These are phyloP conservation scores for Ascochyta rabiei DNA, from an alignment of 2,329 filamentous ascomycete genomes.

Conservation along the genomic window DNA sequence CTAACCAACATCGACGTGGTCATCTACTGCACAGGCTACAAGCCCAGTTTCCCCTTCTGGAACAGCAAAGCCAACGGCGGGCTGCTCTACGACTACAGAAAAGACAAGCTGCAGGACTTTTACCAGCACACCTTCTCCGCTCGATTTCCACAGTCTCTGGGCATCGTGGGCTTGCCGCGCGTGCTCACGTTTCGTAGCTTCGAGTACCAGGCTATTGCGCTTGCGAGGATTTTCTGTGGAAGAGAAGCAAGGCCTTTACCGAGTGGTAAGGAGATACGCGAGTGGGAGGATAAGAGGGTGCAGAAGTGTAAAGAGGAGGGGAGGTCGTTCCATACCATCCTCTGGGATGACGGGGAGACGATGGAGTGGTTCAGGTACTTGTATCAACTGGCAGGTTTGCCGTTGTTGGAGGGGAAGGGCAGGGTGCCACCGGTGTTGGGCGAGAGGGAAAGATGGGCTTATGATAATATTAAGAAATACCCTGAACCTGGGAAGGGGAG, in stretches of 20 bases:
- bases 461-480: slow-evolving; percentile 46
- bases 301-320: slow-evolving; percentile 37
- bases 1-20: slow-evolving; percentile 34
- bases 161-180: slow-evolving; percentile 59
- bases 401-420: slow-evolving; percentile 53
- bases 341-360: slow-evolving; percentile 61
- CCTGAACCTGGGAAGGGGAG: slow-evolving; percentile 19
- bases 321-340: slow-evolving; percentile 59
- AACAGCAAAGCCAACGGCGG: slow-evolving; percentile 53
- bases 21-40: slow-evolving; percentile 45
- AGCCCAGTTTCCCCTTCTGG: slow-evolving; percentile 58
- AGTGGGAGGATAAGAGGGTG: slow-evolving; percentile 56
- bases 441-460: slow-evolving; percentile 25
- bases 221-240: slow-evolving; percentile 57
- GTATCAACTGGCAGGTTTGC: slow-evolving; percentile 58
- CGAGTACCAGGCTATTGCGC: slow-evolving; percentile 62
- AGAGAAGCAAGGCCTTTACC: slow-evolving; percentile 47
- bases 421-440: slow-evolving; percentile 24
- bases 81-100: slow-evolving; percentile 57
- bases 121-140: slow-evolving; percentile 49
- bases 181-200: slow-evolving; percentile 61
- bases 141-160: slow-evolving; percentile 54
- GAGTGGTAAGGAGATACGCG: slow-evolving; percentile 35
- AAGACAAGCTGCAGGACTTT: slow-evolving; percentile 51
- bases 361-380: slow-evolving; percentile 54